Conservation (phyloP, 2,329 filamentous ascomycete genomes). For the Sporothrix protearum region DNA sequence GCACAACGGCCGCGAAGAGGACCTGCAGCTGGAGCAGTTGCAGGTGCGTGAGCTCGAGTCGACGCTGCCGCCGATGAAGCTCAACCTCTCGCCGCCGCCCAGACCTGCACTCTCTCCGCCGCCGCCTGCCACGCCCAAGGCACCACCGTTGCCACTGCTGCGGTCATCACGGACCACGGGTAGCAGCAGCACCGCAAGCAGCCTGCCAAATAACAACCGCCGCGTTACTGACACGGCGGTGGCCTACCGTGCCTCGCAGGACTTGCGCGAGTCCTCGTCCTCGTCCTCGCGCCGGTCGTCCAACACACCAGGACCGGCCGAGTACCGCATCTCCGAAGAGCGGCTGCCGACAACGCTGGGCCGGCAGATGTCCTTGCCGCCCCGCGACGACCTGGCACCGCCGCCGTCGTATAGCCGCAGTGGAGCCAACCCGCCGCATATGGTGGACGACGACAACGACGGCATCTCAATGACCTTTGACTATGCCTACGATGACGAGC, state of each 20-base stretch:
- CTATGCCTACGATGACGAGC: conserved; percentile 43
- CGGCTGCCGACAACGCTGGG: conserved; percentile 32
- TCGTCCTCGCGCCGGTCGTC: conserved; percentile 3
- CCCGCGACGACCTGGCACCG: conserved; percentile 1
- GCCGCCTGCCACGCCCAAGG: conserved; percentile 32
- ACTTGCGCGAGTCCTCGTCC: not conserved
- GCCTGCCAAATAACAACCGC: conserved; percentile 4
- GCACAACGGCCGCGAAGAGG: conserved; percentile 39
- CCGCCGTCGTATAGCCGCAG: not conserved
- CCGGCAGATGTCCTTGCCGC: conserved; percentile 3
- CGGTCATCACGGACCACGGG: conserved; percentile 33
- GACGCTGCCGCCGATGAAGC: conserved; percentile 85
- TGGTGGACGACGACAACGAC: conserved; percentile 40
- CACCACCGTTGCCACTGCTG: conserved; percentile 30
- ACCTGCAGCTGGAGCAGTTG: conserved; percentile 40
- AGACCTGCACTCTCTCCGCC: conserved; percentile 25
- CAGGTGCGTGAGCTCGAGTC: conserved; percentile 78
- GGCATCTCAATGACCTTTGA: conserved; percentile 69
- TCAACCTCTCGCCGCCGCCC: conserved; percentile 49
- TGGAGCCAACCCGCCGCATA: conserved; percentile 21
- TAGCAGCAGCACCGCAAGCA: not conserved
- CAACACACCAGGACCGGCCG: not conserved
- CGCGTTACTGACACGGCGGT: conserved; percentile 18
- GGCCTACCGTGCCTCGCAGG: conserved; percentile 22
- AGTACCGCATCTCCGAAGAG: conserved; percentile 28